Evolutionary conservation across 805 yeast species (phyloP).

Genomic region (Cyberlindnera euphorbiiphila): DNA sequence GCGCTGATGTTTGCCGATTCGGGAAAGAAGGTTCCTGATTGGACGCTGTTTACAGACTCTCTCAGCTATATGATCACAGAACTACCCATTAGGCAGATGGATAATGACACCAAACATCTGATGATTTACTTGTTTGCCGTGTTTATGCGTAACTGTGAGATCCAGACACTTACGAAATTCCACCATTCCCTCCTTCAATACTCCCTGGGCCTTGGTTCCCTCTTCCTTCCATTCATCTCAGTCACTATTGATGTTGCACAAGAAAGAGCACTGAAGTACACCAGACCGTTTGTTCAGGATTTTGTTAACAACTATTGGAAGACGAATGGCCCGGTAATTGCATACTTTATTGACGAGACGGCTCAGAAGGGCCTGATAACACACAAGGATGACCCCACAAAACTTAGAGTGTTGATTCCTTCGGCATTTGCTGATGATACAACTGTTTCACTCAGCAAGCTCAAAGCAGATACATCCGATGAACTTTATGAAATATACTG

Average conservation of each 20-base stretch:
- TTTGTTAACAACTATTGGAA: constrained; percentile 44
- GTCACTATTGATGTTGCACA: constrained; percentile 38
- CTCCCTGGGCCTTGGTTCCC: constrained; percentile 32
- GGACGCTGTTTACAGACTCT: constrained; percentile 37
- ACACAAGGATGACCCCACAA: constrained; percentile 11
- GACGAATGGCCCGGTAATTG: constrained; percentile 32
- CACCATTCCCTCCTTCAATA: constrained; percentile 42
- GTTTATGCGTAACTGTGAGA: constrained; percentile 52
- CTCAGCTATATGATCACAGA: constrained; percentile 14
- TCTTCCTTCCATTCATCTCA: constrained; percentile 46
- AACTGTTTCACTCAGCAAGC: constrained; percentile 8
- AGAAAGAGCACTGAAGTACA: constrained; percentile 41
- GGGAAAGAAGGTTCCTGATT: constrained; percentile 56
- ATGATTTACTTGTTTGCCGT: constrained; percentile 45
- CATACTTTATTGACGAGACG: constrained; percentile 40
- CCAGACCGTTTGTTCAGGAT: constrained; percentile 45
- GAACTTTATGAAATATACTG: constrained; percentile 44
- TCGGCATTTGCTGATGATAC: constrained; percentile 11
- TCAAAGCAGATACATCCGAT: constrained; percentile 5
- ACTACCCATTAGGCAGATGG: background rate
- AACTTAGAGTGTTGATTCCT: constrained; percentile 19
- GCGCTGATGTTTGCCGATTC: constrained; percentile 63
- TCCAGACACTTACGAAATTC: constrained; percentile 42
- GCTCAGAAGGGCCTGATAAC: constrained; percentile 26
- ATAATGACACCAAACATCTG: constrained; percentile 14